A percentile compares a stretch with the other conserved stretches of the same genome.
Conservation (phyloP, 1,284 basidiomycete species). For the Cystobasidium sp. region DNA sequence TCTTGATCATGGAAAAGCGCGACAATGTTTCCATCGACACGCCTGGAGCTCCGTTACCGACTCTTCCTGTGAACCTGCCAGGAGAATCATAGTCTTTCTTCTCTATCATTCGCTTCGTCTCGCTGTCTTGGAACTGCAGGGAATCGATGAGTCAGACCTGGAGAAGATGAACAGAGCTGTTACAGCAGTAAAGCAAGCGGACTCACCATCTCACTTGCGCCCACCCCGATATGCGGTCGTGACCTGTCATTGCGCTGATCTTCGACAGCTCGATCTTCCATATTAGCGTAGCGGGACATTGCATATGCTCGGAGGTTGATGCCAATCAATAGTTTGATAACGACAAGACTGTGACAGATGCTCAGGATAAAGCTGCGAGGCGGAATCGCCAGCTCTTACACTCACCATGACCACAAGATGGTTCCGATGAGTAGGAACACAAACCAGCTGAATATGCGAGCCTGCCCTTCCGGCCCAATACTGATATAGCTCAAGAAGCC, state of each 20-base stretch:
- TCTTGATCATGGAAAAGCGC: constrained; percentile 52
- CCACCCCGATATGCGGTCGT: constrained; percentile 82
- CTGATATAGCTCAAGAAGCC: constrained; percentile 31
- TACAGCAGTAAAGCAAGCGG: constrained; percentile 2
- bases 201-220: constrained; percentile 76
- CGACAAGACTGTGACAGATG: constrained; percentile 62
- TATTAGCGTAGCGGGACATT: constrained; percentile 70
- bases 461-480: constrained; percentile 51
- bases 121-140: constrained; percentile 20
- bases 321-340: constrained; percentile 84
- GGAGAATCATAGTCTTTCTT: constrained; percentile 42
- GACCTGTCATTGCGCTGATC: constrained; percentile 84
- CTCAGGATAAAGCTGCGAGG: constrained; percentile 47
- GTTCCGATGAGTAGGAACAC: constrained; percentile 18
- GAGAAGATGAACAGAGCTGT: neutral
- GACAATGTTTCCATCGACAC: constrained; percentile 44
- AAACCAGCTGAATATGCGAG: constrained; percentile 63
- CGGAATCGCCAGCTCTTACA: neutral
- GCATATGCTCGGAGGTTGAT: constrained; percentile 85
- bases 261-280: constrained; percentile 70
- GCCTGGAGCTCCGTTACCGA: constrained; percentile 11
- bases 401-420: constrained; percentile 2
- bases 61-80: constrained; percentile 31
- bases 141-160: neutral
- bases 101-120: constrained; percentile 17